These are phyloP conservation scores for Pythium brassicae DNA, from an alignment of 352 stramenopile species.

Conservation along the genomic window DNA sequence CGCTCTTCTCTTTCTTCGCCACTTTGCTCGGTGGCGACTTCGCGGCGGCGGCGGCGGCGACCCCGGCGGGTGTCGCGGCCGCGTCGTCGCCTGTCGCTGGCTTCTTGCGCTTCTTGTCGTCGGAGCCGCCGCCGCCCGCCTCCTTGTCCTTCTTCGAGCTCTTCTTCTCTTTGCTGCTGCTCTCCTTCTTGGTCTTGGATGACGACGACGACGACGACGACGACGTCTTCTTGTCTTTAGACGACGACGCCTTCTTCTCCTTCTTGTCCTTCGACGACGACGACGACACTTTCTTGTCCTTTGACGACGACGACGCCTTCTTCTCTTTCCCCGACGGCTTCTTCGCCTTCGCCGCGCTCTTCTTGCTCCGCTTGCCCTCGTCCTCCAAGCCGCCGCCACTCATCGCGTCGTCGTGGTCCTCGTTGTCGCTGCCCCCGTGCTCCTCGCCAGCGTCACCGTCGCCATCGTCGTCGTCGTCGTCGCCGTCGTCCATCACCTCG, in stretches of 20 bases:
- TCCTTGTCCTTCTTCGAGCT: conserved; percentile 7
- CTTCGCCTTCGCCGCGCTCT: conserved; percentile 23
- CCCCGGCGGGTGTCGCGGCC: too few relatives aligned
- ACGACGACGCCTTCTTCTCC: conserved; percentile 12
- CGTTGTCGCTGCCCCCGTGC: conserved; percentile 7
- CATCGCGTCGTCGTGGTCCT: conserved; percentile 14
- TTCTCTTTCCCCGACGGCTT: conserved; percentile 25
- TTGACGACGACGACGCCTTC: conserved; percentile 18
- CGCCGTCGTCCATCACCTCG: conserved; percentile 23
- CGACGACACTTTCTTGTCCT: conserved; percentile 27
- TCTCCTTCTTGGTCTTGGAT: conserved; percentile 20
- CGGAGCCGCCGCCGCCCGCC: too few relatives aligned
- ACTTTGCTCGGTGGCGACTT: conserved; percentile 31
- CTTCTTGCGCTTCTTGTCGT: conserved; percentile 26
- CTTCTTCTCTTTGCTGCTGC: conserved; percentile 21
- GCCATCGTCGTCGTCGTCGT: conserved; percentile 22
- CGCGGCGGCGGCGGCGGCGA: neutral
- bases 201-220: conserved; percentile 15
- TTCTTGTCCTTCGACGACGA: conserved; percentile 18
- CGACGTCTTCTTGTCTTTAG: conserved; percentile 17
- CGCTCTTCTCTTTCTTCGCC: conserved; percentile 28
- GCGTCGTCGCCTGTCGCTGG: conserved; percentile 1
- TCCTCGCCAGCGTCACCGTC: conserved; percentile 11
- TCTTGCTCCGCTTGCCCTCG: conserved; percentile 25
- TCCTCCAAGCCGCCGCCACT: conserved; percentile 15